phyloP scores from a whole-genome alignment of 352 stramenopile genomes.

The Phytophthora lateralis region DNA sequence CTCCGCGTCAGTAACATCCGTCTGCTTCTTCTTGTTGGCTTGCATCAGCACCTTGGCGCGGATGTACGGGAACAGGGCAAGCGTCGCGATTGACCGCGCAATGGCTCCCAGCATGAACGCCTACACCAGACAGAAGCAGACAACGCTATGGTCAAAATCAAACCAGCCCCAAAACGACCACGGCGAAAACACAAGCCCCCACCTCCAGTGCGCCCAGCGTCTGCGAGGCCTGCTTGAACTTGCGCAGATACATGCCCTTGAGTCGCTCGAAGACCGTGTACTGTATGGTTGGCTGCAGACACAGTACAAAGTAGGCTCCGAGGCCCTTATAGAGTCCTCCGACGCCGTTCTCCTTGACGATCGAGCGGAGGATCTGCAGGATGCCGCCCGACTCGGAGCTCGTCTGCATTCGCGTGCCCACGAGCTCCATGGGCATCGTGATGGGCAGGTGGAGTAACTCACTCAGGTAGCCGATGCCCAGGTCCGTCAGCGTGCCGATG shows the following conservation, averaged over 20 bases:
- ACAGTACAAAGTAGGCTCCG: constrained; percentile 94
- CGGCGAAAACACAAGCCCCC: not conserved
- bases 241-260: constrained; percentile 70
- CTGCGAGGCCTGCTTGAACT: constrained; percentile 62
- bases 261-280: constrained; percentile 97
- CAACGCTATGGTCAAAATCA: constrained; percentile 6
- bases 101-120: constrained; percentile 95
- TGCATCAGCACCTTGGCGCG: constrained; percentile 96
- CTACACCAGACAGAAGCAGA: constrained; percentile 43
- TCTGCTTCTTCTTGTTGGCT: constrained; percentile 78
- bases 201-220: constrained; percentile 75
- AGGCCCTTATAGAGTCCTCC: constrained; percentile 89
- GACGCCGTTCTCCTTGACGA: constrained; percentile 73
- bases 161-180: not conserved
- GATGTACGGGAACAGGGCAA: constrained; percentile 97
- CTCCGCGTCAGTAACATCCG: constrained; percentile 16
- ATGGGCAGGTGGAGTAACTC: constrained; percentile 80
- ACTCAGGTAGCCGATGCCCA: constrained; percentile 84
- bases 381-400: constrained; percentile 50
- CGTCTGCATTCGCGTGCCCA: constrained; percentile 88
- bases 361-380: constrained; percentile 62
- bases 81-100: constrained; percentile 93
- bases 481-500: constrained; percentile 68
- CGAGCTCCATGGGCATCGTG: constrained; percentile 89
- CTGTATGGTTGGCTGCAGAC: constrained; percentile 97